These are phyloP conservation scores for Plasmodium knowlesi DNA, from an alignment of 169 alveolate genomes.

Conservation along the genomic window DNA sequence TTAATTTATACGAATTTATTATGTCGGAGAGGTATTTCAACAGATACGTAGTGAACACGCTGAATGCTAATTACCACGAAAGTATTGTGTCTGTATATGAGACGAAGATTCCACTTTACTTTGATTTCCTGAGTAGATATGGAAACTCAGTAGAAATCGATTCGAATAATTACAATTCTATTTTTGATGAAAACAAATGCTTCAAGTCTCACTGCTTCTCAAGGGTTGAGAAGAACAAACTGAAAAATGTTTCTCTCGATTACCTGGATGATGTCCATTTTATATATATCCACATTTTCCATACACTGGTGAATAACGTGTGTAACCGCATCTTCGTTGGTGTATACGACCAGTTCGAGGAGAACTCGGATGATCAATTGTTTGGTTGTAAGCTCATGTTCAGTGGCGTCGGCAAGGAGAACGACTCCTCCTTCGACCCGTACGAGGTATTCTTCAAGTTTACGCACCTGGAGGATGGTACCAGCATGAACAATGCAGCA, in stretches of 20 bases:
- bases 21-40: slow-evolving; percentile 77
- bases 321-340: slow-evolving; percentile 59
- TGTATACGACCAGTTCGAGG: slow-evolving; percentile 49
- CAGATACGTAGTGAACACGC: slow-evolving; percentile 76
- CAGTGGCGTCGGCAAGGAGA: slow-evolving; percentile 35
- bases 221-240: slow-evolving; percentile 26
- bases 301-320: slow-evolving; percentile 30
- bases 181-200: slow-evolving; percentile 66
- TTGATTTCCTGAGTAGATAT: slow-evolving; percentile 70
- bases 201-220: slow-evolving; percentile 61
- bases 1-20: slow-evolving; percentile 76
- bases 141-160: slow-evolving; percentile 70
- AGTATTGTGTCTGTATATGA: slow-evolving; percentile 70
- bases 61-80: slow-evolving; percentile 77
- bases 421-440: slow-evolving; percentile 28
- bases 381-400: slow-evolving; percentile 50
- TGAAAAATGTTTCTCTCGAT: slow-evolving; percentile 25
- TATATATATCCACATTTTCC: slow-evolving; percentile 45
- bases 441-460: slow-evolving; percentile 20
- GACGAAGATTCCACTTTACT: slow-evolving; percentile 57
- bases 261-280: slow-evolving; percentile 66
- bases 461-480: background rate
- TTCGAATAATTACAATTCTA: slow-evolving; percentile 42
- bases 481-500: background rate
- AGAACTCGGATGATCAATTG: slow-evolving; percentile 1